Base-by-base conservation (phyloP, 768 basidiomycete species). In the Agaricus subrufescens region DNA sequence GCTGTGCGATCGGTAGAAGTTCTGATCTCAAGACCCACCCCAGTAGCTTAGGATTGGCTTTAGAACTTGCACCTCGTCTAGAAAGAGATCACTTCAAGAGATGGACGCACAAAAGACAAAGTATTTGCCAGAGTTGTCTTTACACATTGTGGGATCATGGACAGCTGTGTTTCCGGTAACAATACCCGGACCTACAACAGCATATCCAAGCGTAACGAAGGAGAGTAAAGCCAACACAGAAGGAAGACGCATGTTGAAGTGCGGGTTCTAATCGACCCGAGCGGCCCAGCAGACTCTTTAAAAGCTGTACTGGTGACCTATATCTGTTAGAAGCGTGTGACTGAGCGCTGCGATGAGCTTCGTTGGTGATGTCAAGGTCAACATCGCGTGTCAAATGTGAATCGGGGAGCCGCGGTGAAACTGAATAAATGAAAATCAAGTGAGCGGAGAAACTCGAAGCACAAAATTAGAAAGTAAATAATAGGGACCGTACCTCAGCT, bases 131-230 rank as follows among this genome's bases (percentile, higher is more conserved):
- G 61, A 61, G 30, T 66, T 69, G 58, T 81, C 78, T 57, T 76
- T 78, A 67, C 79, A 82, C 66, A 80, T 72, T 3, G 76, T 73
- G 2, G 78, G 78, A 58, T 80, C 78, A 58, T 77, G 76, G 3
- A 76, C 75, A 5, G 71, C 68, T 25, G 73, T 76, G 55, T 75
- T 70, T 23, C 75, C 73, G 1, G 73, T 73, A 29, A 76, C 75
- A 5, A 43, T 46, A 5, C 71, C 73, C 34, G 75, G 75, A 2
- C 71, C 73, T 5, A 72, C 69, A 12, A 71, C 64, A 37, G 70
- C 67, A 30, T 58, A 43, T n/a, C 58, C 61, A 30, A 60, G 50
- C 19, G 62, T 46, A 26, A 60, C 54, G 11, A 62, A 45, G 45
- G 61, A 54, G 40, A 66, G 48, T 10, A 62, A 46, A 30, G 57